Evolutionary conservation across 768 basidiomycete genomes (phyloP).

Genomic region (Hirschioporus abietinus): DNA sequence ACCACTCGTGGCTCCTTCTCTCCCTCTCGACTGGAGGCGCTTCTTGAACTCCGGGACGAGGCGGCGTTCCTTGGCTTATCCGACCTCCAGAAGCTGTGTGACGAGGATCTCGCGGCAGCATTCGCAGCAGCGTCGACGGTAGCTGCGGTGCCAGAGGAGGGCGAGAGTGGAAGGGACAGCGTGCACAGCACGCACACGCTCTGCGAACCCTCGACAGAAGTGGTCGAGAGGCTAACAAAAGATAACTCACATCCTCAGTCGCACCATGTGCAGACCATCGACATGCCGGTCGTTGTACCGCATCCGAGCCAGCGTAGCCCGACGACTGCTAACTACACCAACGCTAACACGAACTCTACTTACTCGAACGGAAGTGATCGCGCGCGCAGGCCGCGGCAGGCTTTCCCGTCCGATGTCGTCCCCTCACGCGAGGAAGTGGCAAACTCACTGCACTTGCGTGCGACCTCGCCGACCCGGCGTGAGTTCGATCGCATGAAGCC

Average conservation of each 20-base stretch:
- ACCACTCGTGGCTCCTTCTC: slow-evolving; percentile 29
- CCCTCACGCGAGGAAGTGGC: neutral
- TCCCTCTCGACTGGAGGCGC: slow-evolving; percentile 49
- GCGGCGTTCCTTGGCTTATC: slow-evolving; percentile 69
- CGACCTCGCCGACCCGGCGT: neutral
- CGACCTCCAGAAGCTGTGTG: slow-evolving; percentile 59
- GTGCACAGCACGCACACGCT: slow-evolving; percentile 57
- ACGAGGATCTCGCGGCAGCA: slow-evolving; percentile 46
- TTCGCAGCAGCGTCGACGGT: slow-evolving; percentile 33
- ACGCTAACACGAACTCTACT: neutral
- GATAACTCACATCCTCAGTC: neutral
- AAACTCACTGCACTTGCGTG: neutral
- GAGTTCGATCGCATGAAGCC: neutral
- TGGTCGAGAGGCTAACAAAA: neutral
- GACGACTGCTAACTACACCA: neutral
- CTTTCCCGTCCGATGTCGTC: neutral
- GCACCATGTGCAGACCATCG: neutral
- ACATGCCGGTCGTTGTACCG: neutral
- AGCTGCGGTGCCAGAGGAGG: slow-evolving; percentile 1
- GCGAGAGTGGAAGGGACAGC: slow-evolving; percentile 45
- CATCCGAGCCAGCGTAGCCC: neutral
- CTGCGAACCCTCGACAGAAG: slow-evolving; percentile 33
- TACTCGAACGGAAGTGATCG: neutral
- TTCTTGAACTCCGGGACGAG: slow-evolving; percentile 77
- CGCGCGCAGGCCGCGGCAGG: neutral